Evolutionary conservation across 2,329 filamentous ascomycete genomes (phyloP), one percentile per base, ranked within the genome.

Genomic region (Aspergillus brunneoviolaceus): DNA sequence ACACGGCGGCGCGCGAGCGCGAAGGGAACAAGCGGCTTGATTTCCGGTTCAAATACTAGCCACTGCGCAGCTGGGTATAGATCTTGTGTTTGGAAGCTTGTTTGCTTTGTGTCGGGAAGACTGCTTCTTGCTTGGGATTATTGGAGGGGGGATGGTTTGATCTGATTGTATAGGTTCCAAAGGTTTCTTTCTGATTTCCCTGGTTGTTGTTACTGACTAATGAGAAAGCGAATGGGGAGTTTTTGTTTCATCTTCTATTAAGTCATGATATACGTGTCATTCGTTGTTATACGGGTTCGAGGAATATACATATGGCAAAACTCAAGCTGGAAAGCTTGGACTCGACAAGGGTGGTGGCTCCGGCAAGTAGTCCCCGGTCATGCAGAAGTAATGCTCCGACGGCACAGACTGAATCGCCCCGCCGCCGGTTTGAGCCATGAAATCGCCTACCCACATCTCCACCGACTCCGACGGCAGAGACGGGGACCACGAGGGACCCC

Each of bases 21-120:
- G 81, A 83, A 25, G 81, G 82, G 2, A 83, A 83, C 65, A 80
- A 78, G 69, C 74, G 81, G 27, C 61, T 84, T 21, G 81, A 84
- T 65, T 83, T 84, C 66, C 73, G 79, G n/a, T 84, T 83, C 66
- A 77, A 76, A 9, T 81, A 82, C 63, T 81, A 47, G 9, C 21
- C 21, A 25, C 29, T 23, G n/a, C 7, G 2, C 23, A 23, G 23
- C 9, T 29, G 2, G 27, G 27, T 29, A 27, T 27, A 3, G 2
- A 29, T 9, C 27, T 9, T 55, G 16, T 16, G 12, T 31, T 16
- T 11, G 31, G 14, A 5, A 2, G 33, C 16, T 35, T 4, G 33
- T 35, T 10, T 12, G 14, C 12, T 4, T 12, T 12, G 12, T 35
- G 33, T 35, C 33, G 11, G 14, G 16, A 12, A 35, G 11, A 35